Evolutionary conservation across 1,284 basidiomycete species (phyloP).

Genomic region (Cutaneotrichosporon cutaneum): DNA sequence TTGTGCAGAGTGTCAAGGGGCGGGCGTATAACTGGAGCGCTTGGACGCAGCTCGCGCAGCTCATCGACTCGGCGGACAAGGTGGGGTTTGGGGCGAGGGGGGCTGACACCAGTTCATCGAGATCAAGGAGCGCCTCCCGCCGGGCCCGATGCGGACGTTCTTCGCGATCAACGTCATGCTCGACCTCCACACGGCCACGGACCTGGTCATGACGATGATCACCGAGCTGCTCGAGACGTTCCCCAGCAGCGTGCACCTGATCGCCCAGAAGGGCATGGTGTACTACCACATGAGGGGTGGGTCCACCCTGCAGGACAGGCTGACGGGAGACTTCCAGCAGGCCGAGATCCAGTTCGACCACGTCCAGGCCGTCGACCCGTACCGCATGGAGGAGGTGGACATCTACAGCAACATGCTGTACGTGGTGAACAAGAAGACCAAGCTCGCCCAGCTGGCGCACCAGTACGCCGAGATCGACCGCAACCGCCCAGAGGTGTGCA

Average conservation of each 20-base stretch:
- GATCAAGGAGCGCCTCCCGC: conserved; percentile 49
- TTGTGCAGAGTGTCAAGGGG: conserved; percentile 71
- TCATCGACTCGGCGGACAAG: conserved; percentile 86
- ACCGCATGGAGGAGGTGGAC: conserved; percentile 91
- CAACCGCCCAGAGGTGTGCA: conserved; percentile 91
- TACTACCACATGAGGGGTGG: conserved; percentile 84
- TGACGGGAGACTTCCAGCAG: conserved; percentile 70
- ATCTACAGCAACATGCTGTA: conserved; percentile 97
- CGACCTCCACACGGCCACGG: conserved; percentile 82
- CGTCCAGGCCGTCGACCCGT: conserved; percentile 77
- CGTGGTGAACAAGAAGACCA: conserved; percentile 83
- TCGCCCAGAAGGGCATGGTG: conserved; percentile 80
- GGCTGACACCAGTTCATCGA: conserved; percentile 42
- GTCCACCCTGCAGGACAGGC: conserved; percentile 35
- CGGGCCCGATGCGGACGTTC: conserved; percentile 57
- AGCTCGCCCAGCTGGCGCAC: conserved; percentile 88
- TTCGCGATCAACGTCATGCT: conserved; percentile 88
- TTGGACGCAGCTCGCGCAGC: conserved; percentile 78
- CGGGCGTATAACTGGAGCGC: conserved; percentile 96
- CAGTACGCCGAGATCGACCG: conserved; percentile 83
- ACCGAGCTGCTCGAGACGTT: conserved; percentile 78
- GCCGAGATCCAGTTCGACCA: conserved; percentile 80
- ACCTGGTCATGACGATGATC: conserved; percentile 70
- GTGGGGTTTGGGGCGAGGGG: conserved; percentile 54
- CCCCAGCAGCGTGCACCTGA: conserved; percentile 78